Conservation (phyloP, 495 filamentous ascomycete genomes). For the Parathielavia hyrcaniae region DNA sequence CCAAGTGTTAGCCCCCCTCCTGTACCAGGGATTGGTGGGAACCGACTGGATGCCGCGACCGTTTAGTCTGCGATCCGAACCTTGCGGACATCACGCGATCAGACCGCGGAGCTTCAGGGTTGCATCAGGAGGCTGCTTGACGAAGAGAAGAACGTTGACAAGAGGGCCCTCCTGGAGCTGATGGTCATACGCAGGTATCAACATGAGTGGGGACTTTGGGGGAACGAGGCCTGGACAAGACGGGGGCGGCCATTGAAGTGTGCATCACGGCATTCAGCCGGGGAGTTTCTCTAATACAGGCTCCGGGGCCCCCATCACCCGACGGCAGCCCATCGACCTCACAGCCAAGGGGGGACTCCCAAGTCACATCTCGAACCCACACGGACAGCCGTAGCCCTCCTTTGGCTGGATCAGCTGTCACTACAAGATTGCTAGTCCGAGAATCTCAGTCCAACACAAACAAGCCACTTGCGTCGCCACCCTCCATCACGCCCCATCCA, state of each 20-base stretch:
- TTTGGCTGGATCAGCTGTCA: too few species aligned
- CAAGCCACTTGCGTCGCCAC: too few species aligned
- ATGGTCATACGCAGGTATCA: constrained; percentile 5
- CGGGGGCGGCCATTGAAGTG: background rate
- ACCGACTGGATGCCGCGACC: background rate
- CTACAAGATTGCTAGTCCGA: background rate
- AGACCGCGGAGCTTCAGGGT: constrained; percentile 19
- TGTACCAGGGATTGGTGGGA: background rate
- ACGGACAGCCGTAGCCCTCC: too few species aligned
- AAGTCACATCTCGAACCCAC: background rate
- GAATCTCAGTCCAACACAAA: too few species aligned
- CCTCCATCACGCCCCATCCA: background rate
- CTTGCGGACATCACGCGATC: constrained; percentile 15
- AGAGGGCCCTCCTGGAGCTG: background rate
- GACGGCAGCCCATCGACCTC: background rate
- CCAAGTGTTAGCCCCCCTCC: too few species aligned
- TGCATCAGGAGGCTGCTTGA: constrained; percentile 22
- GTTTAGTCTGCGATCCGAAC: constrained; percentile 1
- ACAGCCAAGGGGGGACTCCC: background rate
- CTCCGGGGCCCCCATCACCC: background rate
- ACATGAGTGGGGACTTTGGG: constrained; percentile 5
- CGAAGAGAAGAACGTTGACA: constrained; percentile 3
- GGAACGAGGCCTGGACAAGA: background rate
- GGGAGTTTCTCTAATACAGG: background rate
- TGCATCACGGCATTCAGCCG: constrained; percentile 10